Conservation (phyloP, 768 basidiomycete species). For the Phallus indusiatus region DNA sequence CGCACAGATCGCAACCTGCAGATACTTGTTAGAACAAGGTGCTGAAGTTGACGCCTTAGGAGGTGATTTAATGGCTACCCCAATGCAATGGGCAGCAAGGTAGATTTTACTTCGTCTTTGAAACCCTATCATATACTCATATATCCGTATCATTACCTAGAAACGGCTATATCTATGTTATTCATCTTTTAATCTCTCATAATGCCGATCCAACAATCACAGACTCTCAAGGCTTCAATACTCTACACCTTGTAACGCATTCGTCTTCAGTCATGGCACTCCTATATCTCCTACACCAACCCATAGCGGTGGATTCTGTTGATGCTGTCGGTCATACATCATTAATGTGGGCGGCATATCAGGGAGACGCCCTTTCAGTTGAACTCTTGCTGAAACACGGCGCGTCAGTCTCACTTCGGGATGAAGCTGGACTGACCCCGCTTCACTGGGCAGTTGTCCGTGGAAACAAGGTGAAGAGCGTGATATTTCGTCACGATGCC, state of each 20-base stretch:
- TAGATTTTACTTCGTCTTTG: constrained; percentile 11
- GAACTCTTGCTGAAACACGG: constrained; percentile 84
- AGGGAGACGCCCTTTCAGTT: constrained; percentile 93
- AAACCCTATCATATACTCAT: not conserved
- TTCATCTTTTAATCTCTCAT: constrained; percentile 83
- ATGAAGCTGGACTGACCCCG: constrained; percentile 77
- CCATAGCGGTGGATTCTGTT: constrained; percentile 81
- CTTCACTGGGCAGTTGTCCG: constrained; percentile 97
- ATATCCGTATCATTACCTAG: constrained; percentile 21
- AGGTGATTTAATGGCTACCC: constrained; percentile 89
- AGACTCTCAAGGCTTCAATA: constrained; percentile 94
- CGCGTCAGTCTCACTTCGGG: constrained; percentile 66
- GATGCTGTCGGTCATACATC: constrained; percentile 82
- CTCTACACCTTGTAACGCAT: constrained; percentile 91
- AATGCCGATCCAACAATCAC: constrained; percentile 86
- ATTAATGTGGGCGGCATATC: constrained; percentile 99
- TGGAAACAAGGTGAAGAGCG: constrained; percentile 58
- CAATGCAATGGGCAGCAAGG: constrained; percentile 94
- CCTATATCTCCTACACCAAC: constrained; percentile 86
- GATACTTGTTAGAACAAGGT: constrained; percentile 81
- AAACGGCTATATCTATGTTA: constrained; percentile 92
- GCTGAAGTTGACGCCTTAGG: constrained; percentile 93
- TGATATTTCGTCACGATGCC: not conserved
- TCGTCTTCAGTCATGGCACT: constrained; percentile 92
- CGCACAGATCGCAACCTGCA: constrained; percentile 82